A percentile compares a stretch with the other conserved stretches of the same genome.
Evolutionary conservation across 2,329 filamentous ascomycete species (phyloP).

Genomic region (Colletotrichum lindemuthianum): DNA sequence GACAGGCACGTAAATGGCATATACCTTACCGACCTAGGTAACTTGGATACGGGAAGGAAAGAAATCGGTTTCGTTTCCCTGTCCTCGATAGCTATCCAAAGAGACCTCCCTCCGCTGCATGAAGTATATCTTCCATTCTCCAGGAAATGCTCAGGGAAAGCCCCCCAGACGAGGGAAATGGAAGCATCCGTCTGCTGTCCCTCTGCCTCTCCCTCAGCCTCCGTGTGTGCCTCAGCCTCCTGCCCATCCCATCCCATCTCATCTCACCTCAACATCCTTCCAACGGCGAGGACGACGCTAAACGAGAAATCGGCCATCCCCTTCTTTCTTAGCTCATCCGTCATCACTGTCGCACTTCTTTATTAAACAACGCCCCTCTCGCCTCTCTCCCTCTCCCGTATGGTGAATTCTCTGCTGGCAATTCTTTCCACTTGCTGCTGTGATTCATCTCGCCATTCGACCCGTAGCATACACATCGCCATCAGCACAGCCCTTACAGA

Average conservation of each 20-base stretch:
- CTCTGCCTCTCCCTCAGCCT: constrained; percentile 4
- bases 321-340: neutral
- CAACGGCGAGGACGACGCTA: constrained; percentile 9
- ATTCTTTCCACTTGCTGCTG: neutral
- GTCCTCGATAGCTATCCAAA: neutral
- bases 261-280: constrained; percentile 11
- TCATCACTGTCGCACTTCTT: neutral
- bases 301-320: constrained; percentile 20
- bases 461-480: too few species aligned
- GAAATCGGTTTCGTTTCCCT: constrained; percentile 26
- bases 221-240: neutral
- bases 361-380: constrained; percentile 9
- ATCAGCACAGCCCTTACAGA: too few species aligned
- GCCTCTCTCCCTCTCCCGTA: neutral
- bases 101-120: too few species aligned
- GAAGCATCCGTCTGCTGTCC: too few species aligned
- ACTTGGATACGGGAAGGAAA: neutral
- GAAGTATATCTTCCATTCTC: too few species aligned
- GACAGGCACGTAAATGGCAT: constrained; percentile 3
- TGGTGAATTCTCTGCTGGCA: neutral
- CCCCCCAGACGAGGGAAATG: too few species aligned
- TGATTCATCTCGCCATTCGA: neutral
- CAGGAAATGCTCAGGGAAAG: too few species aligned
- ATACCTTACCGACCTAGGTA: too few species aligned
- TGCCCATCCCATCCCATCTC: neutral